phyloP scores from a whole-genome alignment of 495 filamentous ascomycete genomes.

The Oidiodendron maius region DNA sequence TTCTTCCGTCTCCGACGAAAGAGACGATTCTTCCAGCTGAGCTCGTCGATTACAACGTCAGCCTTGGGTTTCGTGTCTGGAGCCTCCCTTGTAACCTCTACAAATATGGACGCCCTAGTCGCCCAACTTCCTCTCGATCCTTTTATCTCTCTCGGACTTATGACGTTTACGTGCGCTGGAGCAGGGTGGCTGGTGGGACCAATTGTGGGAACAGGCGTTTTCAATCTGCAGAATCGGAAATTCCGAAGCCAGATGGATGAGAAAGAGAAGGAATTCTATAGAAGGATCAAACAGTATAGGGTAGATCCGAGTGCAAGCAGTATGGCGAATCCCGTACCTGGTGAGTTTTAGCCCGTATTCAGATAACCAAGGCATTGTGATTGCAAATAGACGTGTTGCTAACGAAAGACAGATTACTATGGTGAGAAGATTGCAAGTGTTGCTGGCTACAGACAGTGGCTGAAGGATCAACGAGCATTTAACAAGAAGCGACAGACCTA shows the following conservation, averaged over 20 bases:
- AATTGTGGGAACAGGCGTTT: conserved; percentile 66
- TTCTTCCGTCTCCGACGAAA: conserved; percentile 87
- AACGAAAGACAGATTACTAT: conserved; percentile 49
- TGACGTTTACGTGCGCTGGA: conserved; percentile 63
- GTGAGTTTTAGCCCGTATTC: conserved; percentile 10
- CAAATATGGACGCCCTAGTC: conserved; percentile 62
- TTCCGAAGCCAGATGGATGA: conserved; percentile 61
- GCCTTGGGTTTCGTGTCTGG: conserved; percentile 51
- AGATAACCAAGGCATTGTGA: neutral
- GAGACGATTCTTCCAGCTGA: conserved; percentile 76
- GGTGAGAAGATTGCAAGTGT: conserved; percentile 96
- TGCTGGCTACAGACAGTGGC: conserved; percentile 82
- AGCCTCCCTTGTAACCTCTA: conserved; percentile 54
- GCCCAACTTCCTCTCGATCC: conserved; percentile 74
- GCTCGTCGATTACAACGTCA: conserved; percentile 61
- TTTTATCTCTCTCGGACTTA: conserved; percentile 72
- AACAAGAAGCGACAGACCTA: conserved; percentile 80
- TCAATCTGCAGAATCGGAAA: conserved; percentile 62
- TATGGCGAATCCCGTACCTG: conserved; percentile 44
- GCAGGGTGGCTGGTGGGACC: conserved; percentile 85
- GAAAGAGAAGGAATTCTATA: conserved; percentile 92
- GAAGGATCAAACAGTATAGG: conserved; percentile 78
- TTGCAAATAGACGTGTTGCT: conserved; percentile 8
- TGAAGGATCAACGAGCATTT: conserved; percentile 96
- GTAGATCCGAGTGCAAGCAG: conserved; percentile 68